These are phyloP conservation scores for Graphiopsis chlorocephala DNA, from an alignment of 2,329 filamentous ascomycete genomes.

Conservation along the genomic window DNA sequence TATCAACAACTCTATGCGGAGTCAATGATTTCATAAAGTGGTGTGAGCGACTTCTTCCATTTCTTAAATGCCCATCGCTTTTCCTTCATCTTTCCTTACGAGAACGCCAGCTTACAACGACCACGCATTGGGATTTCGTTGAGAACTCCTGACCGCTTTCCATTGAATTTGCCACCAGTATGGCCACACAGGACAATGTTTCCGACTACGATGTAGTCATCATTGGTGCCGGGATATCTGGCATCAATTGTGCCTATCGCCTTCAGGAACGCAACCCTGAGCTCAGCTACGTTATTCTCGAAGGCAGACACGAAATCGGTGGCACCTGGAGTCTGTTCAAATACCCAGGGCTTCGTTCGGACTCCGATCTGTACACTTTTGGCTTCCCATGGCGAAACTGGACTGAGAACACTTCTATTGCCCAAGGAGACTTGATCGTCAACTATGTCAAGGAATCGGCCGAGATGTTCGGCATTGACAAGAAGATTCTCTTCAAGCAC, in stretches of 20 bases:
- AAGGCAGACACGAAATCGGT: slow-evolving; percentile 63
- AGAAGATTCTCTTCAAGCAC: slow-evolving; percentile 45
- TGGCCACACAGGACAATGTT: background rate
- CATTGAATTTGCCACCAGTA: background rate
- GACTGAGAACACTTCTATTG: slow-evolving; percentile 50
- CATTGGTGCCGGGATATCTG: slow-evolving; percentile 71
- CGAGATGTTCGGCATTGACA: slow-evolving; percentile 44
- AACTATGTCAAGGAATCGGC: slow-evolving; percentile 46
- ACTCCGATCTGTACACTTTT: slow-evolving; percentile 51
- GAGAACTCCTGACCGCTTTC: background rate
- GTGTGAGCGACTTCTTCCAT: background rate
- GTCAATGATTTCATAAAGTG: background rate
- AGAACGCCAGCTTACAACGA: background rate
- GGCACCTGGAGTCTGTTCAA: slow-evolving; percentile 78
- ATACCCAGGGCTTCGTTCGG: slow-evolving; percentile 64
- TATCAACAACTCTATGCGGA: background rate
- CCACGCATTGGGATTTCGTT: background rate
- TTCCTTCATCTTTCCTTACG: background rate
- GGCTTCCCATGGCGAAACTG: slow-evolving; percentile 69
- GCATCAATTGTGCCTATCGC: slow-evolving; percentile 71
- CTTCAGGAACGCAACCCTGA: slow-evolving; percentile 47
- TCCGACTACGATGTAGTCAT: slow-evolving; percentile 52
- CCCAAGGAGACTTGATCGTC: slow-evolving; percentile 44
- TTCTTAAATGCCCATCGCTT: background rate
- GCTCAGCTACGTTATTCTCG: slow-evolving; percentile 63